Percentiles rank a stretch among this genome's conserved stretches.
phyloP scores from a whole-genome alignment of 305 asterid species.

The Fraxinus latifolia region DNA sequence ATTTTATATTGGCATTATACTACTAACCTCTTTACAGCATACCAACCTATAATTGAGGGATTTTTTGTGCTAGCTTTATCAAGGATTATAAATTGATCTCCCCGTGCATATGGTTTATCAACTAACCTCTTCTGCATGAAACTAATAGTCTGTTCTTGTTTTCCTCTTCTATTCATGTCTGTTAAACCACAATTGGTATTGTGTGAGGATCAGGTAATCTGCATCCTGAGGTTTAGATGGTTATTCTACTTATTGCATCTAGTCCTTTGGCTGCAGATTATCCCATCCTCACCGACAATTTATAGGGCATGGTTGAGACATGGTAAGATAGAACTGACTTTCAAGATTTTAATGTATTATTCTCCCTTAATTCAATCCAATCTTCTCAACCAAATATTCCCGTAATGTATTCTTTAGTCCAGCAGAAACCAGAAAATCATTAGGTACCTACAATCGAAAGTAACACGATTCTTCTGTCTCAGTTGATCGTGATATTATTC shows the following conservation, averaged over 20 bases:
- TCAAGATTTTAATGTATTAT: background rate
- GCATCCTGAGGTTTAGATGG: slow-evolving; percentile 74
- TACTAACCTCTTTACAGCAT: background rate
- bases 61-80: slow-evolving; percentile 8
- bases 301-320: background rate
- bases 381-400: background rate
- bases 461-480: background rate
- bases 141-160: background rate
- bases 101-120: slow-evolving; percentile 27
- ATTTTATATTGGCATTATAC: slow-evolving; percentile 28
- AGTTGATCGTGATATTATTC: background rate
- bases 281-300: slow-evolving; percentile 33
- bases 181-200: background rate
- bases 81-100: slow-evolving; percentile 30
- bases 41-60: background rate
- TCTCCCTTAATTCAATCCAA: background rate
- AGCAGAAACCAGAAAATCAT: slow-evolving; percentile 1
- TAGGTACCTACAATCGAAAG: slow-evolving; percentile 9
- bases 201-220: slow-evolving; percentile 49
- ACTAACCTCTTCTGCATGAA: slow-evolving; percentile 22
- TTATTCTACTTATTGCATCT: slow-evolving; percentile 9
- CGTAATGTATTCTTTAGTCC: background rate
- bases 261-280: slow-evolving; percentile 73
- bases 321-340: background rate
- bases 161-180: background rate